Evolutionary conservation across 176 grass and related monocot species (phyloP), one percentile per base, ranked within the genome.

Genomic region (Oryza officinalis): DNA sequence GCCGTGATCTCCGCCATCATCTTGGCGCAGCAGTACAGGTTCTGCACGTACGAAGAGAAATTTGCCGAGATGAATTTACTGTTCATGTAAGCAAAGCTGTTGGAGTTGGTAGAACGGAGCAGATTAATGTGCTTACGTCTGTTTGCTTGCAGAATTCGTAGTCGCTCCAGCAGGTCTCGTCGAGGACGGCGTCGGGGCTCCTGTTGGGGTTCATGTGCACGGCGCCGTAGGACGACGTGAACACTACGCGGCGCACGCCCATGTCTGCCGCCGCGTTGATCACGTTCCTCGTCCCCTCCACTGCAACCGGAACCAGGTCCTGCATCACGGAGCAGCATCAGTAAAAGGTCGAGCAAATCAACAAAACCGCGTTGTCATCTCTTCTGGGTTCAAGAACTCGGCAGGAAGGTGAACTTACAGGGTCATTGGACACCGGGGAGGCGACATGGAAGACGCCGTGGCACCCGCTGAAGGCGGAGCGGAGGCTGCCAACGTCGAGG

Each of bases 141-240:
- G 88, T 86, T 0, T 80, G n/a, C 0, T 82, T 71, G 85, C 91
- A 93, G 81, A 25, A 93, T 0, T 88, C 77, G 69, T 84, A 86
- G 78, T 93, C 88, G 77, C 91, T 91, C 91, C 91, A 94, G 83
- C 85, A 91, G 0, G 72, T 54, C 88, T 93, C 91, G 84, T 93
- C 88, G 45, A 90, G 81, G 4, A 92, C 71, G 27, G 75, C 18
- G 84, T 88, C 91, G 65, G 91, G 68, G 43, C 78, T 86, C 8
- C 91, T 44, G 49, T 28, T 94, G 8, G 91, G 91, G 73, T 94
- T 77, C 88, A 94, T 94, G 83, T 94, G 88, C 10, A 91, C 91
- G 4, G 86, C 88, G 70, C 91, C 88, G 52, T 88, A 85, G 2
- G 88, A 86, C 0, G 88, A 90, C 1, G 91, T 91, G 85, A 94